Evolutionary conservation across 305 asterid genomes (phyloP).

Genomic region (Fraxinus platypoda): DNA sequence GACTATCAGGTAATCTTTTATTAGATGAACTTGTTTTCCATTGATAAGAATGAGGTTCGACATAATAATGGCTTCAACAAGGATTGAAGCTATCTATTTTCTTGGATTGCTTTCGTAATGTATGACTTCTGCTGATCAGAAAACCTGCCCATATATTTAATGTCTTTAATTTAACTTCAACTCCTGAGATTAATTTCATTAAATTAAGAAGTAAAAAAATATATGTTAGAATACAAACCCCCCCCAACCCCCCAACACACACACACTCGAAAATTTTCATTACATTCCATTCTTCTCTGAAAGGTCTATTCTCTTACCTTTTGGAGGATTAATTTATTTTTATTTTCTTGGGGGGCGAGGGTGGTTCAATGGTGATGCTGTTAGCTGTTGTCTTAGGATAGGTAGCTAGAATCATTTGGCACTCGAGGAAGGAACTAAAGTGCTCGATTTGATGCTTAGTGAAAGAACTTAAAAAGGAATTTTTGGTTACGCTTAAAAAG

Average conservation of each 20-base stretch:
- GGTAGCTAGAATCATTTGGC: background rate
- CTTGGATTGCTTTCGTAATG: background rate
- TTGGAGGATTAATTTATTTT: background rate
- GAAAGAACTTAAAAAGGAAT: background rate
- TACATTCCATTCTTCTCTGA: background rate
- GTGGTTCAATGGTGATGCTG: background rate
- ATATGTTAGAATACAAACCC: background rate
- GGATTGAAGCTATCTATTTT: background rate
- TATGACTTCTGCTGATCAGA: background rate
- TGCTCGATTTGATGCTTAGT: background rate
- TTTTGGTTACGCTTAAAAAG: background rate
- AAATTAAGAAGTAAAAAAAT: background rate
- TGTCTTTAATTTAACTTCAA: background rate
- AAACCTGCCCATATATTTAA: background rate
- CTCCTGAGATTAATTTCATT: background rate
- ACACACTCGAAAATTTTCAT: background rate
- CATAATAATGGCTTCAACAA: background rate
- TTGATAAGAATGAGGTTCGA: background rate
- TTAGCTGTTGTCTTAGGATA: background rate
- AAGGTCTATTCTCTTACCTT: background rate
- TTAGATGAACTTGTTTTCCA: background rate
- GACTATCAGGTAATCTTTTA: background rate
- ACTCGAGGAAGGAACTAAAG: background rate
- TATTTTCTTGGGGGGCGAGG: background rate
- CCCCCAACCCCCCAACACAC: background rate